These are phyloP conservation scores for Cyphellophora europaea DNA, from an alignment of 2,329 filamentous ascomycete genomes.

Conservation along the genomic window DNA sequence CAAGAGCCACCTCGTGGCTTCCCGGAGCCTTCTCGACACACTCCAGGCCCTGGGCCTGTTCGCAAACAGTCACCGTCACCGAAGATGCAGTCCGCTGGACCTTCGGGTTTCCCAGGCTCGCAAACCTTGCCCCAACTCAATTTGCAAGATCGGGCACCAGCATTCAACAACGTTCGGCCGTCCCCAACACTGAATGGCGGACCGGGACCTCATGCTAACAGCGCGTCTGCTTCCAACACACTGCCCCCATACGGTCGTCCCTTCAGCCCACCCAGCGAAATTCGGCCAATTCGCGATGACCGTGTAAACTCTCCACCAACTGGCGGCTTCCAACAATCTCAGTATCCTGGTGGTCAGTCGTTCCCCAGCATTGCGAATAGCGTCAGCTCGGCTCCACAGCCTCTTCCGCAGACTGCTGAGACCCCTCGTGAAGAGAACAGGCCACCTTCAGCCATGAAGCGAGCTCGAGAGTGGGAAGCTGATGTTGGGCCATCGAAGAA, in stretches of 20 bases:
- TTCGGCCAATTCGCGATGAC: constrained; percentile 72
- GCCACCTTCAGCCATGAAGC: constrained; percentile 73
- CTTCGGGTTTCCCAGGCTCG: constrained; percentile 17
- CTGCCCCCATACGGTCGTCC: constrained; percentile 66
- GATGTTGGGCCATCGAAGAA: constrained; percentile 65
- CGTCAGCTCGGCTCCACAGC: constrained; percentile 41
- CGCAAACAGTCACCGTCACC: constrained; percentile 52
- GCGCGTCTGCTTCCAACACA: constrained; percentile 44
- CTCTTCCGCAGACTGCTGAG: constrained; percentile 51
- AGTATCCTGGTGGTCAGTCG: constrained; percentile 68
- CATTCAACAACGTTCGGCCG: constrained; percentile 23
- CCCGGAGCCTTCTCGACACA: constrained; percentile 50
- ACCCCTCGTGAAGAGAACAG: constrained; percentile 63
- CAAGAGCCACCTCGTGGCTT: constrained; percentile 63
- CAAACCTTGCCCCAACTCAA: constrained; percentile 44
- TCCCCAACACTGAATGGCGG: constrained; percentile 50
- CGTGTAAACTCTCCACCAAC: constrained; percentile 93
- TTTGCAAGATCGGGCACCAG: constrained; percentile 35
- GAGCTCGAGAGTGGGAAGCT: constrained; percentile 87
- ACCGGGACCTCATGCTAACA: constrained; percentile 40
- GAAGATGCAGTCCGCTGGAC: constrained; percentile 37
- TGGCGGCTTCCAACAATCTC: constrained; percentile 72
- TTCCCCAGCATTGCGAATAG: constrained; percentile 57
- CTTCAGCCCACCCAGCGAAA: constrained; percentile 73
- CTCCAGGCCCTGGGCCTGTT: constrained; percentile 41